A percentile compares a stretch with the other conserved stretches of the same genome.
phyloP scores from a whole-genome alignment of 805 yeast genomes.

The Metschnikowia kofuensis region DNA sequence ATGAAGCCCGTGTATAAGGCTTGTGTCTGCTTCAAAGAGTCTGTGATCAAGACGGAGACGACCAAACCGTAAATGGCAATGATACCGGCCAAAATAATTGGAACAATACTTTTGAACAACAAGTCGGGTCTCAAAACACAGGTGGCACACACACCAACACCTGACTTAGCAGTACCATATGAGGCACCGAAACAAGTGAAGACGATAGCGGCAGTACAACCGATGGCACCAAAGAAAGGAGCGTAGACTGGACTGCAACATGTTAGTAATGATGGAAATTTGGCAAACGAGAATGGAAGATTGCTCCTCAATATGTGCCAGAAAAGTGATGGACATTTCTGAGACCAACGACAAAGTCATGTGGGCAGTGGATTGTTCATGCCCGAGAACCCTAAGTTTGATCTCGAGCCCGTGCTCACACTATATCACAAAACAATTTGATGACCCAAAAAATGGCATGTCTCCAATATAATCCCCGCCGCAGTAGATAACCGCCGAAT shows the following conservation, averaged over 20 bases:
- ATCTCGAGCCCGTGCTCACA: too few species aligned
- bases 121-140: conserved; percentile 97
- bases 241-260: conserved; percentile 29
- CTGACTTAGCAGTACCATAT: conserved; percentile 98
- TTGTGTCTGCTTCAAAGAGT: conserved; percentile 82
- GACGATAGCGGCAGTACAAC: conserved; percentile 98
- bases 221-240: conserved; percentile 98
- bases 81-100: conserved; percentile 99
- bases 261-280: conserved; percentile 6
- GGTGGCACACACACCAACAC: conserved; percentile 99
- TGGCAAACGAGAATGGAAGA: background rate
- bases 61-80: conserved; percentile 98
- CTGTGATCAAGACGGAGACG: conserved; percentile 91
- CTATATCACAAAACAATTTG: too few species aligned
- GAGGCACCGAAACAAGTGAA: conserved; percentile 99
- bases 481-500: background rate
- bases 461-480: background rate
- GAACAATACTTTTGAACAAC: conserved; percentile 88
- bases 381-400: too few species aligned
- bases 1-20: conserved; percentile 93
- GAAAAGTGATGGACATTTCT: too few species aligned
- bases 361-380: too few species aligned
- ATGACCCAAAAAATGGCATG: too few species aligned
- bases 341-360: too few species aligned
- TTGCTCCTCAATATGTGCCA: too few species aligned